Evolutionary conservation across 345 rosid genomes (phyloP).

Genomic region (Euphorbia tirucalli): DNA sequence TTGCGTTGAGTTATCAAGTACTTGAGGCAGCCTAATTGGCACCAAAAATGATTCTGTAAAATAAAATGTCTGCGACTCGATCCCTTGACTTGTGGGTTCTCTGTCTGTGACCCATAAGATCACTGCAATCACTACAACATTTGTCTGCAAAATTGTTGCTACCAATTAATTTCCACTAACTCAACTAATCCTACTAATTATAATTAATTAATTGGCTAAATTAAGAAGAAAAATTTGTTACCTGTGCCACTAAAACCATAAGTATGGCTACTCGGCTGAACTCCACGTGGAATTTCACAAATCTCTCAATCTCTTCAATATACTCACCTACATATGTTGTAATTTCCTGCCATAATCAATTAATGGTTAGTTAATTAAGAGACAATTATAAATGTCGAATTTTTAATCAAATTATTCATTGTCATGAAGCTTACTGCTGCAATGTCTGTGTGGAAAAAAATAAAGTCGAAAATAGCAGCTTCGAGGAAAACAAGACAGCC

Average conservation of each 20-base stretch:
- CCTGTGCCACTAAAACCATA: constrained; percentile 43
- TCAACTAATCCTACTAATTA: too few relatives aligned
- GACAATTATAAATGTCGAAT: too few relatives aligned
- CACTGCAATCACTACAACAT: constrained; percentile 25
- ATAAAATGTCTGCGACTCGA: background rate
- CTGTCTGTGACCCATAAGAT: constrained; percentile 33
- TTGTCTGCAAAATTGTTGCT: constrained; percentile 36
- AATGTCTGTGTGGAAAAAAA: constrained; percentile 52
- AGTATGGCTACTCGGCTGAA: constrained; percentile 33
- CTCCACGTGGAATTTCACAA: constrained; percentile 35
- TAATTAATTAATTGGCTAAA: background rate
- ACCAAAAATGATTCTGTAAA: constrained; percentile 50
- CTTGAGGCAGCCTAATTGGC: constrained; percentile 22
- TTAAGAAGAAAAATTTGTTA: background rate
- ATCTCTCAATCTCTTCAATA: constrained; percentile 21
- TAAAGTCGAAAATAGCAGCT: constrained; percentile 29
- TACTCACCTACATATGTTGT: constrained; percentile 20
- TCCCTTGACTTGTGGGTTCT: constrained; percentile 18
- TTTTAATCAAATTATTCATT: too few relatives aligned
- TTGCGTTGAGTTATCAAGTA: constrained; percentile 14
- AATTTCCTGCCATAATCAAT: too few relatives aligned
- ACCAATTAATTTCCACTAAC: too few relatives aligned
- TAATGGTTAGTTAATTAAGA: too few relatives aligned
- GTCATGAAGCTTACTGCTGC: constrained; percentile 42
- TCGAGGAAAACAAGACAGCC: constrained; percentile 40